Evolutionary conservation across 1,139 yeast genomes (phyloP).

Genomic region (Nakaseomyces glabratus): DNA sequence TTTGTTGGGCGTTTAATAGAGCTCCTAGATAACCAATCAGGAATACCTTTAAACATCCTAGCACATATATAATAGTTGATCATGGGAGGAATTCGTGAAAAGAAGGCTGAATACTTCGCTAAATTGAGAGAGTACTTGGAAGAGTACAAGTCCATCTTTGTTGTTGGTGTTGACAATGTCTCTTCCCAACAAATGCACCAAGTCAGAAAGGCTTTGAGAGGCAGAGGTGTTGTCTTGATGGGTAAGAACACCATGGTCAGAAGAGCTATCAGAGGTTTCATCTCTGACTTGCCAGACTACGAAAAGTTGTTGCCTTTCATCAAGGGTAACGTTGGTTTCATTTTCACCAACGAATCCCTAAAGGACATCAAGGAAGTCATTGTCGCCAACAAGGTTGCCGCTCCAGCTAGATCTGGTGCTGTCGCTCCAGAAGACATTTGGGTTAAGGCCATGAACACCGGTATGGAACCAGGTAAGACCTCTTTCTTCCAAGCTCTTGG

Average conservation of each 20-base stretch:
- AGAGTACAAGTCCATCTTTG: constrained; percentile 95
- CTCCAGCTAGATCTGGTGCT: constrained; percentile 99
- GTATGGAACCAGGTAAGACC: constrained; percentile 99
- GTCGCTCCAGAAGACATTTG: constrained; percentile 95
- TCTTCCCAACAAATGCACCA: constrained; percentile 99
- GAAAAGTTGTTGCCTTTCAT: constrained; percentile 92
- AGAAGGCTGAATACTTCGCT: constrained; percentile 89
- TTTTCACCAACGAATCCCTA: constrained; percentile 95
- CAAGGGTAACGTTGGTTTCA: constrained; percentile 98
- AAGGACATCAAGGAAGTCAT: constrained; percentile 83
- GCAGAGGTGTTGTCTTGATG: constrained; percentile 91
- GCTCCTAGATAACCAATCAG: not conserved
- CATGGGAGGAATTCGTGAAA: constrained; percentile 99
- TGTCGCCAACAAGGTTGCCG: constrained; percentile 92
- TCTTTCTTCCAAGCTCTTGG: constrained; percentile 99
- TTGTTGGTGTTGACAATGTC: constrained; percentile 99
- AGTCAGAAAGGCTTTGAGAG: constrained; percentile 95
- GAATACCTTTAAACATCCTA: constrained; percentile 87
- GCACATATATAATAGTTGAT: constrained; percentile 66
- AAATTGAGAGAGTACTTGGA: constrained; percentile 93
- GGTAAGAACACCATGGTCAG: constrained; percentile 99
- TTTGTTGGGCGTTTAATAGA: not conserved
- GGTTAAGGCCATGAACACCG: constrained; percentile 99
- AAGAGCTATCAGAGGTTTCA: constrained; percentile 97
- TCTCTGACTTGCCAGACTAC: constrained; percentile 87